Evolutionary conservation across 371 early-diverging fungal species (phyloP), one percentile per base, ranked within the genome.

Genomic region (Ordospora pajunii): DNA sequence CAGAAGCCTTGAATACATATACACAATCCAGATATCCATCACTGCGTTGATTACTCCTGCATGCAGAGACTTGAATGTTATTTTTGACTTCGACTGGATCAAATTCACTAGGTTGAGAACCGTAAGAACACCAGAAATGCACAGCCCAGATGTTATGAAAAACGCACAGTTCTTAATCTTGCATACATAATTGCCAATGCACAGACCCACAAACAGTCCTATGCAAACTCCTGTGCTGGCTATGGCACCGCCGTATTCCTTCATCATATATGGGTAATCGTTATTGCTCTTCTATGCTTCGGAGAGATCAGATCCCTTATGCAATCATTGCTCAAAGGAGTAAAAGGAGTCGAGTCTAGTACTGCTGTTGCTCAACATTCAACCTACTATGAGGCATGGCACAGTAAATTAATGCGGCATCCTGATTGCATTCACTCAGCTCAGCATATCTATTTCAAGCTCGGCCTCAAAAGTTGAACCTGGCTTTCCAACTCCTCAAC

Each of bases 401-500:
- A n/a, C n/a, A n/a, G n/a, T n/a, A n/a, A n/a, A n/a, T n/a, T n/a
- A n/a, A n/a, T n/a, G n/a, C n/a, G n/a, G n/a, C n/a, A n/a, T n/a
- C n/a, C n/a, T n/a, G n/a, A n/a, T n/a, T n/a, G n/a, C n/a, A n/a
- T 32, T 2, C 5, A 32, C 32, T 32, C 32, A 32, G 32, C 1
- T 32, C 5, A 32, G 5, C 32, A 32, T 8, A 58, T n/a, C 40
- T 19, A 58, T 12, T 58, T 58, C 40, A 58, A 37, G 17, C n/a
- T 37, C 3, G 58, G 58, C 12, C 19, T 58, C n/a, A 58, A 1
- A 14, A 58, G 58, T 19, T 58, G 58, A 40, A 58, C 58, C 17
- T 58, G 58, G 25, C 17, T 40, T 37, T 58, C 58, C 12, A 58
- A 17, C 58, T 58, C 58, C 58, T 58, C 58, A 37, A 58, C 40